Evolutionary conservation across 331 rosid genomes (phyloP).

Genomic region (Spiraea crenata): DNA sequence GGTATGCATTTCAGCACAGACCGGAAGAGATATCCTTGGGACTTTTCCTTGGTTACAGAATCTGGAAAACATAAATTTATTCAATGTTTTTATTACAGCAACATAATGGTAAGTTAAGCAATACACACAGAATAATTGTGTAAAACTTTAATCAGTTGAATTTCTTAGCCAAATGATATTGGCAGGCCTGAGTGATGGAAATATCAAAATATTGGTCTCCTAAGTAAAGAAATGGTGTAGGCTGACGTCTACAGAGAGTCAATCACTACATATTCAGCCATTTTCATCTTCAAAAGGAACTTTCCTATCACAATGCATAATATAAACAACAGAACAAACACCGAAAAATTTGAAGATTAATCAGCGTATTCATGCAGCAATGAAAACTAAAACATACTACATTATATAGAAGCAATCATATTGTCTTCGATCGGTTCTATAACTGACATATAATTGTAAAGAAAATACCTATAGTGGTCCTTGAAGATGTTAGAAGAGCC

Average conservation of each 20-base stretch:
- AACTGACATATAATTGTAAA: conserved; percentile 14
- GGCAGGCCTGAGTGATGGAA: neutral
- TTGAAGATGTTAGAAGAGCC: conserved; percentile 97
- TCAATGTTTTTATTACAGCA: conserved; percentile 24
- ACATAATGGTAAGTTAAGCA: conserved; percentile 9
- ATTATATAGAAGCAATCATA: neutral
- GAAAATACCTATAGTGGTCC: conserved; percentile 78
- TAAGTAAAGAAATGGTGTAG: neutral
- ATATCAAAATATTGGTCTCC: neutral
- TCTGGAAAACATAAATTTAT: conserved; percentile 48
- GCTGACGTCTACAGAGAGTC: neutral
- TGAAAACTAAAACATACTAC: neutral
- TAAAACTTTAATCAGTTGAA: neutral
- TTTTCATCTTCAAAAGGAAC: neutral
- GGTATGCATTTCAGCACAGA: conserved; percentile 99
- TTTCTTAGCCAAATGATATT: neutral
- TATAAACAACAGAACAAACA: neutral
- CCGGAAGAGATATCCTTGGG: conserved; percentile 94
- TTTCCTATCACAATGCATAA: neutral
- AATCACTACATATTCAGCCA: neutral
- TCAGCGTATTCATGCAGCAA: neutral
- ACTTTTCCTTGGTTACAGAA: conserved; percentile 95
- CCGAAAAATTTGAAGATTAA: neutral
- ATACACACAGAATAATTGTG: neutral
- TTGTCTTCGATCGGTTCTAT: neutral